Evolutionary conservation across 257 asterid species (phyloP).

Genomic region (Echites panduratus): DNA sequence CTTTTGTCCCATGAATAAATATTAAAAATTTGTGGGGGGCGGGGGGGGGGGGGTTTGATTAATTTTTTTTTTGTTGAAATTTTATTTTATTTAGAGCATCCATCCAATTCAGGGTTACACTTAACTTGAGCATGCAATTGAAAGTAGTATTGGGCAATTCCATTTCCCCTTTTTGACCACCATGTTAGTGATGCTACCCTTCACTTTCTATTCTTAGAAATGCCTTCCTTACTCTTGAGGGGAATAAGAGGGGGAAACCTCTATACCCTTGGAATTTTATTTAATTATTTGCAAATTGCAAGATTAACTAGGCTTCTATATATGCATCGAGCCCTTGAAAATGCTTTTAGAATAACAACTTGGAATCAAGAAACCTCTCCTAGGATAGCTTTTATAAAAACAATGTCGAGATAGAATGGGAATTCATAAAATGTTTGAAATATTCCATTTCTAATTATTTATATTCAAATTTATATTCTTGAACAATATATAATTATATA

Average conservation of each 20-base stretch:
- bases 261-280: not conserved
- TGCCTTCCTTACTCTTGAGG: conserved; percentile 8
- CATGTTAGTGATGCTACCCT: conserved; percentile 41
- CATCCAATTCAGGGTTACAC: conserved; percentile 46
- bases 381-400: conserved; percentile 37
- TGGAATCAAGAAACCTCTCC: conserved; percentile 30
- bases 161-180: conserved; percentile 39
- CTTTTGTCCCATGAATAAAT: conserved; percentile 18
- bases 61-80: conserved; percentile 5
- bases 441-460: no score
- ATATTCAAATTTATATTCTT: no score
- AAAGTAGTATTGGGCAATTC: conserved; percentile 8
- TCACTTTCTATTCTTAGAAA: conserved; percentile 48
- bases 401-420: not conserved
- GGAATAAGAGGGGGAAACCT: not conserved
- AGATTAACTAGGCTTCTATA: not conserved
- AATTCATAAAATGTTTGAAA: no score
- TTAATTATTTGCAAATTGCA: conserved; percentile 11
- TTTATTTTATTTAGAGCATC: conserved; percentile 6
- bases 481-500: not conserved
- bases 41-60: no score
- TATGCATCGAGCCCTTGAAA: conserved; percentile 47
- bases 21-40: no score
- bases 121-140: conserved; percentile 16
- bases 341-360: conserved; percentile 17